Base-by-base conservation (phyloP, 257 asterid species). In the Parsonsia alboflavescens region DNA sequence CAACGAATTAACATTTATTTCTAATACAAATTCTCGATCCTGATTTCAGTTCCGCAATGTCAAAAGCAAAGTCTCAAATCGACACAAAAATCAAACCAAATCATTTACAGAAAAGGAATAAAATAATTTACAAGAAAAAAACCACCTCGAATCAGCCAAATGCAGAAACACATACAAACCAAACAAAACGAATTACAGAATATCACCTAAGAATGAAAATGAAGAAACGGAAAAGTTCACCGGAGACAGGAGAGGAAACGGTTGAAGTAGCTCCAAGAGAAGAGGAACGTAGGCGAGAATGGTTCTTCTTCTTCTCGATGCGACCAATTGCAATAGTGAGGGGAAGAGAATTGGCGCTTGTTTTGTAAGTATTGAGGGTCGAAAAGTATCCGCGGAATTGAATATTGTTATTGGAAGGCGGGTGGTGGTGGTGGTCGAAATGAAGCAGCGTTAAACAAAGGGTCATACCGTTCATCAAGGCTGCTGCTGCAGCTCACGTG, bases 221-320 rank as follows among this genome's bases (percentile, higher is more conserved):
- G 46, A 61, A 68, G 68, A 39, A 57, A 39, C 28, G 0, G 11
- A 1, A 11, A 11, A 33, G 9, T 0, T 49, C 46, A 75, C 82
- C 85, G 49, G 77, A 57, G 45, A 61, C 49, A 62, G 72, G 66
- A 16, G 73, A 41, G 45, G 78, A 71, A 57, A 71, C 17, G 72
- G 77, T 39, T 30, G 65, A 73, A 39, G 53, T 7, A 19, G 63
- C 59, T n/a, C 73, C 67, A n/a, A 17, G 46, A 54, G 63, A 3
- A 62, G 73, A 44, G 71, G 63, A 53, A 36, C 41, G 77, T 10
- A 10, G 59, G 22, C 0, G 24, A 5, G 22, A 48, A 39, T 10
- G 68, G 24, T n/a, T 7, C n/a, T 73, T 44, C 0, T 42, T 42
- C 0, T 42, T 42, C 44, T 62, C 19, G 68, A 62, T 0, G 39